Evolutionary conservation across 2,329 filamentous ascomycete species (phyloP).

Genomic region (Ilyonectria destructans): DNA sequence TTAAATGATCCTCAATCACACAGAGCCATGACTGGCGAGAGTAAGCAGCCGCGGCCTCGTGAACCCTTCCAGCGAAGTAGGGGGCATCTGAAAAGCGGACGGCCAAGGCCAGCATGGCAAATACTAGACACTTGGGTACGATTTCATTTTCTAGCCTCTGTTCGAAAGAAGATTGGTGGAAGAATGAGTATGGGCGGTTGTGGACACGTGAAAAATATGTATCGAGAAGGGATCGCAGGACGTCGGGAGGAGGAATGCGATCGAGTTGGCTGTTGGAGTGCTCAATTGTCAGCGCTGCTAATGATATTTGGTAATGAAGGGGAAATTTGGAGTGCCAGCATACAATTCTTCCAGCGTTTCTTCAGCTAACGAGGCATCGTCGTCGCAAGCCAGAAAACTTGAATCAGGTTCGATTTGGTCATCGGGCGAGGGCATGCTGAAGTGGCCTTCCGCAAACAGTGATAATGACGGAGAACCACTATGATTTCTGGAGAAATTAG

Average conservation of each 20-base stretch:
- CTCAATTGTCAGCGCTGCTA: neutral
- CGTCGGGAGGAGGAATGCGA: conserved; percentile 16
- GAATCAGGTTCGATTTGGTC: neutral
- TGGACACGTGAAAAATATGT: conserved; percentile 52
- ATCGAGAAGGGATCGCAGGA: conserved; percentile 46
- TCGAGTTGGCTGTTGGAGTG: conserved; percentile 14
- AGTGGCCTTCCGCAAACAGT: neutral
- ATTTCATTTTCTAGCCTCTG: conserved; percentile 5
- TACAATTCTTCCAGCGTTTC: neutral
- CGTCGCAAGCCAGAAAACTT: neutral
- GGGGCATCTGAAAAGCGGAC: conserved; percentile 28
- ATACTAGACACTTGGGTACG: conserved; percentile 25
- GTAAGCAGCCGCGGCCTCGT: conserved; percentile 29
- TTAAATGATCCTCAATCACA: conserved; percentile 34
- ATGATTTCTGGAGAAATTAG: neutral
- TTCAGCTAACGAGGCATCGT: neutral
- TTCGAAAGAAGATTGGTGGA: conserved; percentile 28
- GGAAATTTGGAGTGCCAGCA: neutral
- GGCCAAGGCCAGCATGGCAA: conserved; percentile 18
- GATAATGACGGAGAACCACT: neutral
- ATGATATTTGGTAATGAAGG: neutral
- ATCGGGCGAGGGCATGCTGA: neutral
- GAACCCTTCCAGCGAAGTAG: conserved; percentile 16
- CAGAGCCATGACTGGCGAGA: conserved; percentile 34
- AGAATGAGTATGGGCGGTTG: conserved; percentile 45